phyloP scores from a whole-genome alignment of 495 filamentous ascomycete species.

The Annulohypoxylon maeteangense region DNA sequence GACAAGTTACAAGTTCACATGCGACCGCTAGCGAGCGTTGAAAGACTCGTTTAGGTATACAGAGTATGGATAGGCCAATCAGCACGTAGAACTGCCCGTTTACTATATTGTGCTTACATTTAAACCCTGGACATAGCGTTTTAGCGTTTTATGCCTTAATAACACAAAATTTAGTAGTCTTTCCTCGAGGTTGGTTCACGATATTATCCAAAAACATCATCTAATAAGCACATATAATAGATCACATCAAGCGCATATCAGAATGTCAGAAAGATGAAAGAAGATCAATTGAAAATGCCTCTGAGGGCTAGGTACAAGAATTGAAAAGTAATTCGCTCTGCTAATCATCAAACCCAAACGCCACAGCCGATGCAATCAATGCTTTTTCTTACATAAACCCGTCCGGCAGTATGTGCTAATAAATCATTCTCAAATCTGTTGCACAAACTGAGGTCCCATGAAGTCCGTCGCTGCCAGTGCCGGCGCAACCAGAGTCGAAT shows the following conservation, averaged over 20 bases:
- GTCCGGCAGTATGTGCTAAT: background rate
- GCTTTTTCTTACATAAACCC: background rate
- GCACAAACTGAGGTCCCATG: constrained; percentile 47
- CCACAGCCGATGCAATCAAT: constrained; percentile 12
- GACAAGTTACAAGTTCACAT: constrained; percentile 13
- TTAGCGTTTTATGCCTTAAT: too few species aligned
- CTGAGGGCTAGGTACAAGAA: constrained; percentile 13
- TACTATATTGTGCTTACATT: background rate
- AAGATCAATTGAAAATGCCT: constrained; percentile 12
- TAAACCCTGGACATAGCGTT: background rate
- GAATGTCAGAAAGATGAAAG: background rate
- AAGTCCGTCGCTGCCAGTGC: constrained; percentile 20
- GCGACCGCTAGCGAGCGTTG: background rate
- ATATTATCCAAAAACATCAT: background rate
- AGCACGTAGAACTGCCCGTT: background rate
- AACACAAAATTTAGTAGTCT: too few species aligned
- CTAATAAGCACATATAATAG: background rate
- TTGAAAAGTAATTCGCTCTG: background rate
- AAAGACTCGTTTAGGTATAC: background rate
- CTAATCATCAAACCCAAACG: constrained; percentile 8
- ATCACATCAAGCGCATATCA: background rate
- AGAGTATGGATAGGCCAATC: background rate
- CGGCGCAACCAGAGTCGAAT: constrained; percentile 30
- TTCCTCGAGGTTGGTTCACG: too few species aligned
- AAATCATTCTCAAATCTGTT: constrained; percentile 24